Conservation (phyloP, 2,329 filamentous ascomycete genomes). For the Botrytis fabae region DNA sequence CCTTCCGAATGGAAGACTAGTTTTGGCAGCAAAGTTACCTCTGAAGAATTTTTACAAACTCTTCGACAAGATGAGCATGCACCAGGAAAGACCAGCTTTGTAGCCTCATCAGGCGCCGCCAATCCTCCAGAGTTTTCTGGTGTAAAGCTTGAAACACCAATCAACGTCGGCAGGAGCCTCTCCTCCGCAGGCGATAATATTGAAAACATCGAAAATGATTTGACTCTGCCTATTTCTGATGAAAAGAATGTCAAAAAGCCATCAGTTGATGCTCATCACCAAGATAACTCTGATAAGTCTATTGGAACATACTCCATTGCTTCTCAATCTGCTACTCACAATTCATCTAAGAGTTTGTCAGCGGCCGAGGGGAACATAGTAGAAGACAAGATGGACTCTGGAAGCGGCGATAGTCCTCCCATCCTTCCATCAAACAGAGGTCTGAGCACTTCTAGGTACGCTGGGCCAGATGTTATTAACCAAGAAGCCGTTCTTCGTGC, state of each 20-base stretch:
- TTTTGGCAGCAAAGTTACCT: background rate
- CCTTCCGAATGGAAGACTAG: conserved; percentile 6
- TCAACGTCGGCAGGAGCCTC: background rate
- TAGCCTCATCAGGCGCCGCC: no score
- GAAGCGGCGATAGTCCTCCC: background rate
- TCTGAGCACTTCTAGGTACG: conserved; percentile 4
- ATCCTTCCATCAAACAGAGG: background rate
- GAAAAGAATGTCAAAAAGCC: background rate
- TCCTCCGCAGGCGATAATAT: no score
- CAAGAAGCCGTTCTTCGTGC: conserved; percentile 12
- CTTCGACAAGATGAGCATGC: background rate
- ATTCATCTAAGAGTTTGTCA: background rate
- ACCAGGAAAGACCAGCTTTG: background rate
- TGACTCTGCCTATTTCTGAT: background rate
- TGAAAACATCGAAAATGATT: background rate
- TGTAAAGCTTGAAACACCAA: background rate
- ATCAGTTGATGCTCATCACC: background rate
- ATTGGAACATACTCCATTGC: background rate
- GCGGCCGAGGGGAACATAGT: background rate
- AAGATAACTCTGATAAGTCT: background rate
- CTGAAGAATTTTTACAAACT: background rate
- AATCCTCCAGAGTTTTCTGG: background rate
- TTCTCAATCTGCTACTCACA: background rate
- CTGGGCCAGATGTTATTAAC: background rate
- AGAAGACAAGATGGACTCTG: background rate